phyloP scores from a whole-genome alignment of 495 filamentous ascomycete species.

The Trichoderma gamsii region DNA sequence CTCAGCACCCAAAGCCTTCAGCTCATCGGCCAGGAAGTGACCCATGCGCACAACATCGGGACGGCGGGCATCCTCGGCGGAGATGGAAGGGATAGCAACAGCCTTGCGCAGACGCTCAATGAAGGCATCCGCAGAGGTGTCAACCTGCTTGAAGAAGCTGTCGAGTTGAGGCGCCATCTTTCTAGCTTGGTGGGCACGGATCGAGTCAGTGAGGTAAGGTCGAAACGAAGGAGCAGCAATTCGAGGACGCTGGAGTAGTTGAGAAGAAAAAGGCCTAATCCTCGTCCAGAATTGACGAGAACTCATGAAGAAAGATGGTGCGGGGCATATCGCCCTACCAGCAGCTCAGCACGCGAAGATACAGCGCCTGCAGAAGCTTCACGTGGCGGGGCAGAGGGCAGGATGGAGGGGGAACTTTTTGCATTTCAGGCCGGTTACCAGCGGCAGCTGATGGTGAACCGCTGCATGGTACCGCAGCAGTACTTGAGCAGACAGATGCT shows the following conservation, averaged over 20 bases:
- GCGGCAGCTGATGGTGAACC: neutral
- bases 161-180: constrained; percentile 83
- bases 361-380: constrained; percentile 8
- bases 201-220: constrained; percentile 40
- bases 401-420: constrained; percentile 12
- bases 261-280: constrained; percentile 1
- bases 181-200: constrained; percentile 46
- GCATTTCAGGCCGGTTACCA: neutral
- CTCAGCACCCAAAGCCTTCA: constrained; percentile 73
- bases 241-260: neutral
- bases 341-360: neutral
- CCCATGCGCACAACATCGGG: constrained; percentile 95
- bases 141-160: constrained; percentile 83
- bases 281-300: constrained; percentile 12
- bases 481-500: neutral
- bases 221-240: constrained; percentile 19
- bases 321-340: constrained; percentile 11
- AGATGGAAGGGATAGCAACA: constrained; percentile 93
- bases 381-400: constrained; percentile 1
- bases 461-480: neutral
- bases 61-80: constrained; percentile 79
- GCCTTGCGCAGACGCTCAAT: constrained; percentile 88
- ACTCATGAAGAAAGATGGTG: constrained; percentile 12
- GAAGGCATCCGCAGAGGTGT: constrained; percentile 71
- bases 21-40: constrained; percentile 76